Percentiles rank a stretch among this genome's conserved stretches.
phyloP scores from a whole-genome alignment of 225 moss, liverwort and hornwort genomes.

The Marchantia polymorpha region DNA sequence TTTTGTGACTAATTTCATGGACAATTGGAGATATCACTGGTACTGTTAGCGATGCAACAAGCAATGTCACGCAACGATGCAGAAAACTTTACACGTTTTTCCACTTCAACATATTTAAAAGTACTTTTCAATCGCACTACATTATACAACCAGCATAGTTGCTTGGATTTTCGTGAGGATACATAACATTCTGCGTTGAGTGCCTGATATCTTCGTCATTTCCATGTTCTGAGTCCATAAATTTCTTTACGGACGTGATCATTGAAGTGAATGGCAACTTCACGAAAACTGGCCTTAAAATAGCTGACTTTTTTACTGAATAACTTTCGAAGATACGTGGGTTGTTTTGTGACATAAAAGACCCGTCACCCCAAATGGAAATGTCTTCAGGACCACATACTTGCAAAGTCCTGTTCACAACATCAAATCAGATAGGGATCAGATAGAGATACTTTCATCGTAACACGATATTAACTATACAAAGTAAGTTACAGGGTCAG shows the following conservation, averaged over 20 bases:
- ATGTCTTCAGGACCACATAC: neutral
- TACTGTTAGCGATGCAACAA: no score
- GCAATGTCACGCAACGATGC: no score
- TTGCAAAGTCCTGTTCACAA: conserved; percentile 1
- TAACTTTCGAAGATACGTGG: neutral
- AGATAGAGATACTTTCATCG: no score
- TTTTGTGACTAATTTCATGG: no score
- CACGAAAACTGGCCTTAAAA: conserved; percentile 35
- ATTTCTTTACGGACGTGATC: conserved; percentile 75
- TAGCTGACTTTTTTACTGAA: neutral
- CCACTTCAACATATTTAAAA: no score
- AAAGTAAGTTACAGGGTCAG: no score
- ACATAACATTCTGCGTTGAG: conserved; percentile 64
- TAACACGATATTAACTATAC: no score
- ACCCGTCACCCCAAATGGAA: neutral
- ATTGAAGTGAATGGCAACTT: conserved; percentile 48
- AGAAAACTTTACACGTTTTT: no score
- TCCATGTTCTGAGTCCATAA: conserved; percentile 51
- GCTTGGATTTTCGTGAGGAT: conserved; percentile 20
- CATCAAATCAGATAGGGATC: neutral
- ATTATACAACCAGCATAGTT: neutral
- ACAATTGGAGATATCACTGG: no score
- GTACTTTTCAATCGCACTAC: no score
- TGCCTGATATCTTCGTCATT: conserved; percentile 40
- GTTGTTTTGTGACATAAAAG: neutral